Evolutionary conservation across 75 land plant genomes (phyloP).

Genomic region (Pinus tabuliformis): DNA sequence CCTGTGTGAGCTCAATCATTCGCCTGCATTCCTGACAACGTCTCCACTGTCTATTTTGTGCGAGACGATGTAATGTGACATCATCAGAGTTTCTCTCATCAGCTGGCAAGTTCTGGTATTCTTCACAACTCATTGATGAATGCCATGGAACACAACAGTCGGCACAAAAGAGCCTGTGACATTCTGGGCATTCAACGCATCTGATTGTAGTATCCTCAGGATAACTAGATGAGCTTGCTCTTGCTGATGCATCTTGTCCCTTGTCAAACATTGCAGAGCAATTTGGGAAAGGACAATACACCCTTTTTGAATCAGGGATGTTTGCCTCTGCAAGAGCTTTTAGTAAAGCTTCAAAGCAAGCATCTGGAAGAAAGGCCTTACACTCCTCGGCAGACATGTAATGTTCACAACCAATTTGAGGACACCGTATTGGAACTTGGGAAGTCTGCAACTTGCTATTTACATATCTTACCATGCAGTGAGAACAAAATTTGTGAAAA

Average conservation of each 20-base stretch:
- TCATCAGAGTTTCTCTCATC: slow-evolving; percentile 62
- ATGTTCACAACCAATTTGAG: slow-evolving; percentile 68
- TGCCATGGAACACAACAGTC: slow-evolving; percentile 94
- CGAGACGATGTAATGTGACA: slow-evolving; percentile 54
- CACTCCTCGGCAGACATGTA: slow-evolving; percentile 44
- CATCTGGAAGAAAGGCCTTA: slow-evolving; percentile 55
- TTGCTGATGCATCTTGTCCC: slow-evolving; percentile 22
- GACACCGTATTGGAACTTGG: slow-evolving; percentile 79
- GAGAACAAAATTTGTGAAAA: slow-evolving; percentile 68
- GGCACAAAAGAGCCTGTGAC: slow-evolving; percentile 63
- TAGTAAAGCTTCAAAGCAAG: slow-evolving; percentile 32
- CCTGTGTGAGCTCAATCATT: slow-evolving; percentile 73
- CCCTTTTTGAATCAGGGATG: slow-evolving; percentile 47
- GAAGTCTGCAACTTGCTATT: slow-evolving; percentile 53
- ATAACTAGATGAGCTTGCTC: slow-evolving; percentile 34
- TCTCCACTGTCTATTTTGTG: slow-evolving; percentile 59
- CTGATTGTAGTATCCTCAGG: slow-evolving; percentile 15
- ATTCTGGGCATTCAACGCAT: slow-evolving; percentile 65
- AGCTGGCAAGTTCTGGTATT: slow-evolving; percentile 44
- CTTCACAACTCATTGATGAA: slow-evolving; percentile 63
- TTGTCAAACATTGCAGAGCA: slow-evolving; percentile 69
- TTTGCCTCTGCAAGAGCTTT: slow-evolving; percentile 54
- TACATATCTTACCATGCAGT: slow-evolving; percentile 62
- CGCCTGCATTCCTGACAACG: slow-evolving; percentile 69
- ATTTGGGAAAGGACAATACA: slow-evolving; percentile 78